A percentile compares a stretch with the other conserved stretches of the same genome.
phyloP scores from a whole-genome alignment of 164 flowering plant species.

The Magnolia officinalis region DNA sequence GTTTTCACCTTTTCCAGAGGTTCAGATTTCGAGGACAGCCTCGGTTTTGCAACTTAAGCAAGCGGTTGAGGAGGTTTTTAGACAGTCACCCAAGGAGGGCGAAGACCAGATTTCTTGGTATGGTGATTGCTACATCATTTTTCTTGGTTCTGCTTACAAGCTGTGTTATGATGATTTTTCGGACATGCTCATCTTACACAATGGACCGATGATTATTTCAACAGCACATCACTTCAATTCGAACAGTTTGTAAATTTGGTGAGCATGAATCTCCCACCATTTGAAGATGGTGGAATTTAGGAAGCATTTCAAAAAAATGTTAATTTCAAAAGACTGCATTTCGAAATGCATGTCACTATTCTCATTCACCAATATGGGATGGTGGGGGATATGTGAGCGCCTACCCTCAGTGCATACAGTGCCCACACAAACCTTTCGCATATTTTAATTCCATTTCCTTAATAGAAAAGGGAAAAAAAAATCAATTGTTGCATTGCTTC shows the following conservation, averaged over 20 bases:
- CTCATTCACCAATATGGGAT: too few relatives aligned
- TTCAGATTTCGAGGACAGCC: conserved; percentile 52
- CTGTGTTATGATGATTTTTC: too few relatives aligned
- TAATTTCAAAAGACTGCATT: neutral
- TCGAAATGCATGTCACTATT: neutral
- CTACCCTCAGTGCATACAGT: too few relatives aligned
- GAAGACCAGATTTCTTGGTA: conserved; percentile 78
- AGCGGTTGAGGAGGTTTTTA: conserved; percentile 69
- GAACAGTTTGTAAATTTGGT: neutral
- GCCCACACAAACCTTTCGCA: too few relatives aligned
- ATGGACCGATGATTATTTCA: neutral
- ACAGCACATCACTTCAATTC: neutral
- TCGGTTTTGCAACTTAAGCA: conserved; percentile 59
- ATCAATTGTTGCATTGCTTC: too few relatives aligned
- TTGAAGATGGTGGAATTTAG: neutral
- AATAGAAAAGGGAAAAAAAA: too few relatives aligned
- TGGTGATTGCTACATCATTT: neutral
- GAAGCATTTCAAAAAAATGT: neutral
- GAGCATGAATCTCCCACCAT: neutral
- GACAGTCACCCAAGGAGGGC: conserved; percentile 43
- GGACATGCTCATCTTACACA: too few relatives aligned
- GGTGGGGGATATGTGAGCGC: too few relatives aligned
- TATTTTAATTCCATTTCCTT: too few relatives aligned
- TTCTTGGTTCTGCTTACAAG: neutral
- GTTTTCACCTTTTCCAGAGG: conserved; percentile 31